phyloP scores from a whole-genome alignment of 352 stramenopile species.

The Phytophthora sansomeana region DNA sequence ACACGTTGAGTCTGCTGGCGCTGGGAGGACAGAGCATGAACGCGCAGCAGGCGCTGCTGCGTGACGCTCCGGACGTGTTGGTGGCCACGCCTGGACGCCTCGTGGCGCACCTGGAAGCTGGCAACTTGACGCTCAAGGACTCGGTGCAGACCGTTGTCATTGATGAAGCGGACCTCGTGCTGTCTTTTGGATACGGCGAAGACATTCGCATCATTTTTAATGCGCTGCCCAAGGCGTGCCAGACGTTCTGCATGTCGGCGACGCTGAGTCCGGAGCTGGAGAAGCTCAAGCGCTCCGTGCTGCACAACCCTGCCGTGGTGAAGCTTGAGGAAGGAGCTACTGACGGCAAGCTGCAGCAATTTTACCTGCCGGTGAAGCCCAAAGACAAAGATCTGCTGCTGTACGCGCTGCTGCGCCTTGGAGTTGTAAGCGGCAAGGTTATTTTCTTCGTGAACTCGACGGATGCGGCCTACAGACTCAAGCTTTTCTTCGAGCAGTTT shows the following conservation, averaged over 20 bases:
- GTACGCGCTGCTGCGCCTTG: conserved; percentile 98
- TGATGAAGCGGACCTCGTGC: conserved; percentile 98
- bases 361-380: conserved; percentile 91
- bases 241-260: conserved; percentile 98
- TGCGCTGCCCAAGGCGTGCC: conserved; percentile 96
- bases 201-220: conserved; percentile 95
- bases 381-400: conserved; percentile 97
- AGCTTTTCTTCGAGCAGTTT: conserved; percentile 99
- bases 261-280: conserved; percentile 97
- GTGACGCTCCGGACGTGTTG: conserved; percentile 93
- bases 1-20: conserved; percentile 93
- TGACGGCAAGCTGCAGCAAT: conserved; percentile 95
- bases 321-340: conserved; percentile 95
- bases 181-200: conserved; percentile 96
- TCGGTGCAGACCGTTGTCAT: conserved; percentile 97
- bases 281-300: conserved; percentile 96
- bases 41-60: conserved; percentile 86
- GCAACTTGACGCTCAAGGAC: conserved; percentile 85
- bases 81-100: conserved; percentile 95
- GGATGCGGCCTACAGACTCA: conserved; percentile 94
- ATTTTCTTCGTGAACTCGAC: conserved; percentile 99
- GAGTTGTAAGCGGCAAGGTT: conserved; percentile 96
- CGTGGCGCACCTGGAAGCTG: conserved; percentile 87
- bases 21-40: conserved; percentile 92
- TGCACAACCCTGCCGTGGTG: conserved; percentile 97